A percentile compares a stretch with the other conserved stretches of the same genome.
Evolutionary conservation across 495 filamentous ascomycete genomes (phyloP).

Genomic region (Letharia columbiana): DNA sequence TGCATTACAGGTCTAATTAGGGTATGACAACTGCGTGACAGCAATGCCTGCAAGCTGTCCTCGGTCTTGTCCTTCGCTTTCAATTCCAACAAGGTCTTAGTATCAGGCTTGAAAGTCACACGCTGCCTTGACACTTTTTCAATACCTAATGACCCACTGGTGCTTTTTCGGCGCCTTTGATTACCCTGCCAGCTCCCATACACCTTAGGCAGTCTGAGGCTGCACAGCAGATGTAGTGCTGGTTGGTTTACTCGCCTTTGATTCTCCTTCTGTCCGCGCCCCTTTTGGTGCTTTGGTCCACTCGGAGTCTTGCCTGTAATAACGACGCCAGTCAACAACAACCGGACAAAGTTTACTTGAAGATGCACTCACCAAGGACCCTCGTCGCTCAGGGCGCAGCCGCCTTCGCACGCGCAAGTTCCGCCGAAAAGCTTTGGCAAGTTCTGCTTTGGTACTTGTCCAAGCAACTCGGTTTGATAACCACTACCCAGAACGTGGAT

Average conservation of each 20-base stretch:
- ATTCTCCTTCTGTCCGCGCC: slow-evolving; percentile 35
- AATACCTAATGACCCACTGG: slow-evolving; percentile 7
- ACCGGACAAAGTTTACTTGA: not conserved
- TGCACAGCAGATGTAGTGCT: slow-evolving; percentile 16
- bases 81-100: not conserved
- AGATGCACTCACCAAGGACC: slow-evolving; percentile 63
- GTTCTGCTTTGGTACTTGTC: slow-evolving; percentile 84
- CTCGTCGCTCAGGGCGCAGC: slow-evolving; percentile 78
- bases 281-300: slow-evolving; percentile 65
- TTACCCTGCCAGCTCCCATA: slow-evolving; percentile 4
- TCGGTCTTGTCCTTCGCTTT: not conserved
- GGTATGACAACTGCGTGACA: slow-evolving; percentile 4
- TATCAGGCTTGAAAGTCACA: not conserved
- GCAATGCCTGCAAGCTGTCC: not conserved
- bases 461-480: slow-evolving; percentile 76
- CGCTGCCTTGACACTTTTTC: not conserved
- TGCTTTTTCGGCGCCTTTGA: slow-evolving; percentile 14
- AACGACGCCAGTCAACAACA: not conserved
- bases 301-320: slow-evolving; percentile 51
- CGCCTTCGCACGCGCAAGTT: slow-evolving; percentile 68
- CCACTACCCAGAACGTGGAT: slow-evolving; percentile 78
- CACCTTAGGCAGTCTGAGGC: slow-evolving; percentile 14
- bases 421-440: slow-evolving; percentile 83
- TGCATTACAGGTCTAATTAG: slow-evolving; percentile 9
- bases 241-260: slow-evolving; percentile 31